Evolutionary conservation across 139 green algal species (phyloP).

Genomic region (Coelastrella sp.): DNA sequence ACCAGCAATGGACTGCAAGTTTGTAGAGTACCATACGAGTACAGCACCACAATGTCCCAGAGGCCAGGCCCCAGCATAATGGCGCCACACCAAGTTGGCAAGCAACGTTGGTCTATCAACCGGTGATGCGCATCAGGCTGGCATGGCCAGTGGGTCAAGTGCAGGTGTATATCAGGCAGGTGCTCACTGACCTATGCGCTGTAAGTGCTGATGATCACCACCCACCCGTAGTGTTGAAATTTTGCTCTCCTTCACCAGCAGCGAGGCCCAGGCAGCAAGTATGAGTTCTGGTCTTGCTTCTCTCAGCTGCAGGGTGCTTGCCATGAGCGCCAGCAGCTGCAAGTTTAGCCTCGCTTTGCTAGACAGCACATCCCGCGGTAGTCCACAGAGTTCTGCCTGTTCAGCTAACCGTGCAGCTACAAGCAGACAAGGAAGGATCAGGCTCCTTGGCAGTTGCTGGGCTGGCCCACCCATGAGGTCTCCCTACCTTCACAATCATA

Average conservation of each 20-base stretch:
- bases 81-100: no score
- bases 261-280: conserved; percentile 30
- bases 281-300: not conserved
- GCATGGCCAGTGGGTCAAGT: no score
- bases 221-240: not conserved
- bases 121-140: no score
- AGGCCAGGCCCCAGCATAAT: no score
- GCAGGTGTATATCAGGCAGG: no score
- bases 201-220: no score
- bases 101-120: no score
- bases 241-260: conserved; percentile 36
- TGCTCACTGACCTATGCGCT: no score
- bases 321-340: conserved; percentile 9
- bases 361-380: not conserved
- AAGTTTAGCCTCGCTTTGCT: not conserved
- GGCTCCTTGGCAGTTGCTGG: not conserved
- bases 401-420: conserved; percentile 16
- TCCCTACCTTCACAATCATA: conserved; percentile 5
- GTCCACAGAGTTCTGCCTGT: conserved; percentile 5
- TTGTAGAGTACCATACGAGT: no score
- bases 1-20: no score
- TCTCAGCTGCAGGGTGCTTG: conserved; percentile 1
- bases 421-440: not conserved
- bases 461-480: not conserved
- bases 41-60: no score